phyloP scores from a whole-genome alignment of 805 yeast species.

The Candida easanensis region DNA sequence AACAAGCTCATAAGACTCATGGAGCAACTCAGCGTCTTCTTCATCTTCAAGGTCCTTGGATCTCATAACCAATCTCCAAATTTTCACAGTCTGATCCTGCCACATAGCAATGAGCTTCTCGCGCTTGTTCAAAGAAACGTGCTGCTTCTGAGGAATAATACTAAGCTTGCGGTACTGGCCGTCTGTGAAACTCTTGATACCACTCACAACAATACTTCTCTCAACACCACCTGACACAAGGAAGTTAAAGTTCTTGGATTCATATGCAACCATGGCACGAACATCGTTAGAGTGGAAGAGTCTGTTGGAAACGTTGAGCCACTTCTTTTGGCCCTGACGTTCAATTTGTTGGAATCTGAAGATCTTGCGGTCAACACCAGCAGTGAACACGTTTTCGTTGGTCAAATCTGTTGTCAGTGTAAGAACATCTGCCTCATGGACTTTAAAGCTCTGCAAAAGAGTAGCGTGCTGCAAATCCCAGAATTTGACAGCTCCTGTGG shows the following conservation, averaged over 20 bases:
- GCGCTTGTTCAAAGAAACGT: slow-evolving; percentile 44
- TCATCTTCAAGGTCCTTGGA: slow-evolving; percentile 26
- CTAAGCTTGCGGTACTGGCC: slow-evolving; percentile 73
- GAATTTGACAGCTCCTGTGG: slow-evolving; percentile 88
- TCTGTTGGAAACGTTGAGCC: slow-evolving; percentile 77
- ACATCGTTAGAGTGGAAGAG: slow-evolving; percentile 84
- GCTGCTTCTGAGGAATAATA: slow-evolving; percentile 53
- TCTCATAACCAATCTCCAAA: slow-evolving; percentile 61
- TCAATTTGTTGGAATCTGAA: slow-evolving; percentile 49
- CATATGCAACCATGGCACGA: slow-evolving; percentile 69
- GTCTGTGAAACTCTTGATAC: slow-evolving; percentile 62
- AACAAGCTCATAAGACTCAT: slow-evolving; percentile 51
- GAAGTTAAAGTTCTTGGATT: slow-evolving; percentile 63
- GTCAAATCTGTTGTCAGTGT: slow-evolving; percentile 59
- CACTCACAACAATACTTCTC: slow-evolving; percentile 58
- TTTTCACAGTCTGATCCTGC: slow-evolving; percentile 77
- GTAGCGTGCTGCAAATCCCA: slow-evolving; percentile 86
- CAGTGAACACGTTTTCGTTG: slow-evolving; percentile 71
- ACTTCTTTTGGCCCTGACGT: slow-evolving; percentile 43
- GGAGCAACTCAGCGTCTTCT: slow-evolving; percentile 22
- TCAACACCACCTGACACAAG: slow-evolving; percentile 86
- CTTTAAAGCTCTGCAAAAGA: slow-evolving; percentile 72
- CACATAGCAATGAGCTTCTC: slow-evolving; percentile 64
- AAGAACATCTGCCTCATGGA: slow-evolving; percentile 90
- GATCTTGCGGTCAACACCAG: slow-evolving; percentile 93